Conservation (phyloP, 768 basidiomycete genomes). For the Pleurotus pulmonarius region DNA sequence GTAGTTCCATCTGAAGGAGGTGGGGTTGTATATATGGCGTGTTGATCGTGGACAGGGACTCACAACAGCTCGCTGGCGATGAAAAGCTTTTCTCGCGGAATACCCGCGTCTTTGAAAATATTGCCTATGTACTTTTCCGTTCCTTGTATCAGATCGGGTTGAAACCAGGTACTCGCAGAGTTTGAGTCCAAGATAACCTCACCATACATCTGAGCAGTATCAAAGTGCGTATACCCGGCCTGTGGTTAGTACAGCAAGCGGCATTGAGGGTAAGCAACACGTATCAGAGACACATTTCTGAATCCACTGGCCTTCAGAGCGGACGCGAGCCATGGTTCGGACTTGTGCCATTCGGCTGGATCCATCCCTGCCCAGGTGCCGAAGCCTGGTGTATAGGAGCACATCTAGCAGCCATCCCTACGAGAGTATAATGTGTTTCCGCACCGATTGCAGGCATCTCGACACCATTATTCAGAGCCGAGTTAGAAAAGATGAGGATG, state of each 20-base stretch:
- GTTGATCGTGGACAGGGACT: slow-evolving; percentile 9
- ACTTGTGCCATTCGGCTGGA: slow-evolving; percentile 26
- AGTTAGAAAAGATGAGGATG: slow-evolving; percentile 76
- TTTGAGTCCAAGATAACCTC: not conserved
- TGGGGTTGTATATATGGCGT: not conserved
- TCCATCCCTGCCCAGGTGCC: slow-evolving; percentile 37
- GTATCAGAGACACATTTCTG: not conserved
- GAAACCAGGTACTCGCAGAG: not conserved
- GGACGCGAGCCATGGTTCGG: slow-evolving; percentile 35
- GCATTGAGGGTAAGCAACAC: not conserved
- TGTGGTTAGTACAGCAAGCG: slow-evolving; percentile 9
- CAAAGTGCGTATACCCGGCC: slow-evolving; percentile 39
- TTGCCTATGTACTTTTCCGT: slow-evolving; percentile 41
- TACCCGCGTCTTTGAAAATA: slow-evolving; percentile 43
- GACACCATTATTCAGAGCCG: too few relatives aligned
- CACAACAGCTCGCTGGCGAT: slow-evolving; percentile 49
- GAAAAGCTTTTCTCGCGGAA: slow-evolving; percentile 45
- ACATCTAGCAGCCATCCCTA: not conserved
- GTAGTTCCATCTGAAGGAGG: slow-evolving; percentile 30
- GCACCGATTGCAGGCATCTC: slow-evolving; percentile 1
- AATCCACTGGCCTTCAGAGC: slow-evolving; percentile 28
- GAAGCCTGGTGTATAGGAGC: slow-evolving; percentile 23
- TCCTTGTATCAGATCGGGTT: slow-evolving; percentile 11
- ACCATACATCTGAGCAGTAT: slow-evolving; percentile 35
- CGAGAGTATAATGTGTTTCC: not conserved